A percentile compares a stretch with the other conserved stretches of the same genome.
These are phyloP conservation scores for Leccinum pachyderme DNA, from an alignment of 1,284 basidiomycete genomes.

Conservation along the genomic window DNA sequence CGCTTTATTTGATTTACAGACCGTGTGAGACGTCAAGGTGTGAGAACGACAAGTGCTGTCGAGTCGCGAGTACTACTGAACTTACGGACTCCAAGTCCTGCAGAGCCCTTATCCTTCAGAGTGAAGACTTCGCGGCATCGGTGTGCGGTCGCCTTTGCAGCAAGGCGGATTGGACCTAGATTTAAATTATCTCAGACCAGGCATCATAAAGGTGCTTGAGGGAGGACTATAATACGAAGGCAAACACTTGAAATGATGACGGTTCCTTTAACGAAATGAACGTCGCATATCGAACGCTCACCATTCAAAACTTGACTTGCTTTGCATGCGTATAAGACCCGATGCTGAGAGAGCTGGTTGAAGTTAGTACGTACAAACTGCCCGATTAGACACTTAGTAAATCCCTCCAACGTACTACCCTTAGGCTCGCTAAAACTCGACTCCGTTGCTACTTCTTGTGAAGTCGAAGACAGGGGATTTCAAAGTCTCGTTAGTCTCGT, in stretches of 20 bases:
- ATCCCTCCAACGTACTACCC: too few species aligned
- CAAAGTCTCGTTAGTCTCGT: background rate
- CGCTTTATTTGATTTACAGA: background rate
- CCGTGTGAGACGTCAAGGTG: background rate
- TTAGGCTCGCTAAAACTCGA: background rate
- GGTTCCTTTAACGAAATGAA: background rate
- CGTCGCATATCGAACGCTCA: background rate
- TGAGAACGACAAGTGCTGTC: too few species aligned
- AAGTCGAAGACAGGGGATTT: background rate
- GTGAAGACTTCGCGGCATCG: background rate
- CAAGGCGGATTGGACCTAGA: background rate
- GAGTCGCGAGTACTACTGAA: too few species aligned
- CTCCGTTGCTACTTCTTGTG: background rate
- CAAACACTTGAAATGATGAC: background rate
- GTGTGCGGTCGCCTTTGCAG: background rate
- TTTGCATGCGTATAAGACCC: too few species aligned
- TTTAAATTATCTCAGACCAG: background rate
- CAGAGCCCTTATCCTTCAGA: background rate
- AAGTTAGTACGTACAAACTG: background rate
- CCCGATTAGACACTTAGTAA: too few species aligned
- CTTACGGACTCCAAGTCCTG: background rate
- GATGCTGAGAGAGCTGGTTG: too few species aligned
- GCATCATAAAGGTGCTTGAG: background rate
- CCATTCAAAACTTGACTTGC: background rate
- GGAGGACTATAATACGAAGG: conserved; percentile 7